Evolutionary conservation across 2,329 filamentous ascomycete genomes (phyloP).

Genomic region (Fusarium liriodendri): DNA sequence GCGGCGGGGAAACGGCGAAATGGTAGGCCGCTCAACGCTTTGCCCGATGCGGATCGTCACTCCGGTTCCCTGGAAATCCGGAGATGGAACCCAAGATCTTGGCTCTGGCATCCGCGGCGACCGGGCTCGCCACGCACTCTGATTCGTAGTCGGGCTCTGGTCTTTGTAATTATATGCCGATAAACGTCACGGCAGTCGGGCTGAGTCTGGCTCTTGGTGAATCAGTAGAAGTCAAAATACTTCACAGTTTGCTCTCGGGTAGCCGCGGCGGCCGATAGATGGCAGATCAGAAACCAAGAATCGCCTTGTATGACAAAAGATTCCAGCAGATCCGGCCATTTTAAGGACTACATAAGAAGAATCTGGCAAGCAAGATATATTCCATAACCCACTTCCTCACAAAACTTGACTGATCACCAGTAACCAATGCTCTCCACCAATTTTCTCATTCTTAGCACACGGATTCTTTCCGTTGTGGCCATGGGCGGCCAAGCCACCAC

Average conservation of each 20-base stretch:
- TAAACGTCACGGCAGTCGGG: not conserved
- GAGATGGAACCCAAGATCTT: not conserved
- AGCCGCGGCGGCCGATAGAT: not conserved
- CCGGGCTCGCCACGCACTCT: not conserved
- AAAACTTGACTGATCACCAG: not conserved
- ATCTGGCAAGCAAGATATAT: not conserved
- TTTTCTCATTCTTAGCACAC: not conserved
- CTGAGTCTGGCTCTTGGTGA: not conserved
- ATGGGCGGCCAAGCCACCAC: not conserved
- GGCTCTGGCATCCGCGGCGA: not conserved
- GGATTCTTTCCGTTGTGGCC: not conserved
- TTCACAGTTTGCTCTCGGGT: not conserved
- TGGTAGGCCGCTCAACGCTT: not conserved
- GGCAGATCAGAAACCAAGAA: not conserved
- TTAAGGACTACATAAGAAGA: not conserved
- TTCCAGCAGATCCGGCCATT: not conserved
- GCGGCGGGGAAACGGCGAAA: not conserved
- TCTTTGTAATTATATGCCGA: not conserved
- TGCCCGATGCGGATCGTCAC: not conserved
- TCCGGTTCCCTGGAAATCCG: not conserved
- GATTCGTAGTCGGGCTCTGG: not conserved
- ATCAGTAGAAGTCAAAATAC: not conserved
- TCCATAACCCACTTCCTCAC: not conserved
- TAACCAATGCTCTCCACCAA: not conserved
- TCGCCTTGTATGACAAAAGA: not conserved